A percentile compares a stretch with the other conserved stretches of the same genome.
Evolutionary conservation across 495 filamentous ascomycete species (phyloP).

Genomic region (Acidomyces sp.): DNA sequence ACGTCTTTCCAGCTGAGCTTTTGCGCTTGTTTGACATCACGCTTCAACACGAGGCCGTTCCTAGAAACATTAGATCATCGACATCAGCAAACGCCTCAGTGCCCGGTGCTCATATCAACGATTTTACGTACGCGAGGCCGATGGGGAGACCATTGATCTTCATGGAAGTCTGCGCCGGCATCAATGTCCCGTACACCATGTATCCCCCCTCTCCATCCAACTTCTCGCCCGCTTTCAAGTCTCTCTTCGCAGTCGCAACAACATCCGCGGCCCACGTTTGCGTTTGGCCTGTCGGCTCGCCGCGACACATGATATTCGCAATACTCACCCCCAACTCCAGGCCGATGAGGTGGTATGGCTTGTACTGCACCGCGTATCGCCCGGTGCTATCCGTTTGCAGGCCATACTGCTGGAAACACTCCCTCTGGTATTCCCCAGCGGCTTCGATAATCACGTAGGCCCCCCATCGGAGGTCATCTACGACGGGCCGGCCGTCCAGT

Average conservation of each 20-base stretch:
- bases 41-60: conserved; percentile 18
- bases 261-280: conserved; percentile 20
- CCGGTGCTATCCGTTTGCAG: conserved; percentile 18
- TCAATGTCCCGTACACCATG: conserved; percentile 21
- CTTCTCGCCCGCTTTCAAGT: conserved; percentile 21
- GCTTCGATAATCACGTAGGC: conserved; percentile 22
- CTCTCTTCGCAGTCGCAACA: conserved; percentile 21
- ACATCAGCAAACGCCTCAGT: too few species aligned
- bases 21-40: conserved; percentile 16
- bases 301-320: conserved; percentile 21
- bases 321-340: conserved; percentile 20
- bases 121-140: conserved; percentile 20
- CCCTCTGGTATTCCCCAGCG: conserved; percentile 20
- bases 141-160: conserved; percentile 21
- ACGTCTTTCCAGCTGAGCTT: conserved; percentile 20
- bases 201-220: conserved; percentile 21
- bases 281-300: conserved; percentile 22
- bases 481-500: conserved; percentile 16
- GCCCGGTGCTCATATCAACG: too few species aligned
- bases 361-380: conserved; percentile 21
- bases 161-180: conserved; percentile 20
- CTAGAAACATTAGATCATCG: too few species aligned
- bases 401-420: conserved; percentile 23
- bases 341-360: conserved; percentile 23
- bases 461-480: conserved; percentile 19